These are phyloP conservation scores for Euphorbia peplus DNA, from an alignment of 345 rosid species.

Conservation along the genomic window DNA sequence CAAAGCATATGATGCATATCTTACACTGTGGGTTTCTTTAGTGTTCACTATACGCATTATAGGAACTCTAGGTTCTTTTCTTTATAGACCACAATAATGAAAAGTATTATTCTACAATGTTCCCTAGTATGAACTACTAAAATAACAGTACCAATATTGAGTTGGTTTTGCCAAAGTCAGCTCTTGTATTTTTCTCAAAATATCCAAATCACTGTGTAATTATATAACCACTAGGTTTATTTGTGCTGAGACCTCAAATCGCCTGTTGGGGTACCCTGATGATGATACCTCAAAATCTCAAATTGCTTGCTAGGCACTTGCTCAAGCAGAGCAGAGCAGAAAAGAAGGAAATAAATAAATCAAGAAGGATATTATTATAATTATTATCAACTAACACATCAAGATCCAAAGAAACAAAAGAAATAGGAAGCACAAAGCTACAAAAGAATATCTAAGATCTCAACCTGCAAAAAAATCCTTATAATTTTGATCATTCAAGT, in stretches of 20 bases:
- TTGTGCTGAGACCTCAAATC: background rate
- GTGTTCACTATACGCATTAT: background rate
- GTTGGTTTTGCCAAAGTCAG: background rate
- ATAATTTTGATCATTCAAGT: too few relatives aligned
- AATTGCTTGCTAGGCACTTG: background rate
- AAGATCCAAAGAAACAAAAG: too few relatives aligned
- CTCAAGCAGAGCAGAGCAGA: too few relatives aligned
- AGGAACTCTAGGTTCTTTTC: background rate
- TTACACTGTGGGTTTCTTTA: background rate
- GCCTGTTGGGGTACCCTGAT: background rate
- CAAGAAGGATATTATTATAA: too few relatives aligned
- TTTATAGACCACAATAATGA: background rate
- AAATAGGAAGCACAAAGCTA: too few relatives aligned
- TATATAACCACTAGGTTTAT: background rate
- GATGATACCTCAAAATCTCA: too few relatives aligned
- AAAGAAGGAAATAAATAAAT: too few relatives aligned
- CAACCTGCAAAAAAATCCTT: too few relatives aligned
- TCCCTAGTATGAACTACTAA: background rate
- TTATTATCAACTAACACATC: too few relatives aligned
- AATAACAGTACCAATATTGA: background rate
- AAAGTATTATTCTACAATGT: background rate
- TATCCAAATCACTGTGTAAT: background rate
- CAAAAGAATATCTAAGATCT: too few relatives aligned
- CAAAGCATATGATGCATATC: background rate
- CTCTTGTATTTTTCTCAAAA: background rate